Percentiles rank a stretch among this genome's conserved stretches.
Conservation (phyloP, 2,329 filamentous ascomycete species). For the Penicillium olsonii region DNA sequence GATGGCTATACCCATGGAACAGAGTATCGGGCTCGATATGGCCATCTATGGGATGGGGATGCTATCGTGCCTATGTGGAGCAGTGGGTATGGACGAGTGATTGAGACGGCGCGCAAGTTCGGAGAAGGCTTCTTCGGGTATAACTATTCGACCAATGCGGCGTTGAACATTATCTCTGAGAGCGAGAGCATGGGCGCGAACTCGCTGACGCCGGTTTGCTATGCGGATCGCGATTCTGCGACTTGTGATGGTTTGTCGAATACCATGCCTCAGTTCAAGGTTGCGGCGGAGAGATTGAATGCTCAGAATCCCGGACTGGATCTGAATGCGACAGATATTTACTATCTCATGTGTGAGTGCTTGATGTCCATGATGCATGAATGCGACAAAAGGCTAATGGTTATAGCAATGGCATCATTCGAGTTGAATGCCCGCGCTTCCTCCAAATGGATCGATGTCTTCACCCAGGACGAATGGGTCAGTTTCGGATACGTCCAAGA, state of each 20-base stretch:
- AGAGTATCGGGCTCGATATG: constrained; percentile 23
- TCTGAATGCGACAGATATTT: constrained; percentile 20
- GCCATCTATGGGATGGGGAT: constrained; percentile 17
- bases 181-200: constrained; percentile 21
- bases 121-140: constrained; percentile 26
- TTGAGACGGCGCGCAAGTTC: constrained; percentile 25
- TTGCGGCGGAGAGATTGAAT: constrained; percentile 23
- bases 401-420: constrained; percentile 20
- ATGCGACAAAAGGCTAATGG: not conserved
- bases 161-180: constrained; percentile 27
- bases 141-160: constrained; percentile 22
- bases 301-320: constrained; percentile 22
- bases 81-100: constrained; percentile 20
- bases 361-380: not conserved
- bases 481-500: constrained; percentile 22
- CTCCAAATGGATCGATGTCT: constrained; percentile 25
- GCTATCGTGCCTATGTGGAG: constrained; percentile 19
- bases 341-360: constrained; percentile 22
- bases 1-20: constrained; percentile 18
- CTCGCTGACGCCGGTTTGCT: constrained; percentile 22
- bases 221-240: constrained; percentile 7
- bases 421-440: constrained; percentile 22
- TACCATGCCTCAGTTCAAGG: constrained; percentile 15
- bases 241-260: constrained; percentile 13
- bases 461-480: constrained; percentile 27